phyloP scores from a whole-genome alignment of 2,329 filamentous ascomycete genomes.

The Alternaria viburni region DNA sequence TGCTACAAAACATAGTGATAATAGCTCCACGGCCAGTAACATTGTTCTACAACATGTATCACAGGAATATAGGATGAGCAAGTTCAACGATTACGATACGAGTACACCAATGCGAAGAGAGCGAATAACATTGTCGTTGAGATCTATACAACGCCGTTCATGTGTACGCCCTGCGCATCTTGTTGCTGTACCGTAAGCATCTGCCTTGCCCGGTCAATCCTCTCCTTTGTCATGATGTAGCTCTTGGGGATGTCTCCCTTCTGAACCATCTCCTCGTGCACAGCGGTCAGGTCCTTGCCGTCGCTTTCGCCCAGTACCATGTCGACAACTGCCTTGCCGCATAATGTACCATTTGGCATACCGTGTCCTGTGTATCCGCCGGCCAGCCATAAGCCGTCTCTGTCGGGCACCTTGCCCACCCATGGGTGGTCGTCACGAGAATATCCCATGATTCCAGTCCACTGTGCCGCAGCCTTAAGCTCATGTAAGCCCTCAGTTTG shows the following conservation, averaged over 20 bases:
- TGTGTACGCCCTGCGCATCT: conserved; percentile 35
- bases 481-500: conserved; percentile 49
- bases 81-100: background rate
- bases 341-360: conserved; percentile 75
- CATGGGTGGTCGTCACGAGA: conserved; percentile 69
- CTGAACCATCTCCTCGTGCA: conserved; percentile 43
- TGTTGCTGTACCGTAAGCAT: conserved; percentile 45
- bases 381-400: conserved; percentile 65
- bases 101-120: background rate
- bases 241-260: conserved; percentile 44
- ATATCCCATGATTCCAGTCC: conserved; percentile 84
- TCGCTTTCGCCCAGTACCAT: conserved; percentile 58
- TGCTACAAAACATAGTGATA: background rate
- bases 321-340: conserved; percentile 67
- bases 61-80: background rate
- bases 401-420: conserved; percentile 71
- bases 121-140: background rate
- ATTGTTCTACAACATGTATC: background rate
- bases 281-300: conserved; percentile 36
- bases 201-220: conserved; percentile 38
- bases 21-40: background rate
- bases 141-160: conserved; percentile 34
- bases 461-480: conserved; percentile 59
- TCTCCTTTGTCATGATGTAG: conserved; percentile 48
- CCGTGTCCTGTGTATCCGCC: conserved; percentile 76